A percentile compares a stretch with the other conserved stretches of the same genome.
Conservation (phyloP, 2,329 filamentous ascomycete species). For the Tolypocladium inflatum region DNA sequence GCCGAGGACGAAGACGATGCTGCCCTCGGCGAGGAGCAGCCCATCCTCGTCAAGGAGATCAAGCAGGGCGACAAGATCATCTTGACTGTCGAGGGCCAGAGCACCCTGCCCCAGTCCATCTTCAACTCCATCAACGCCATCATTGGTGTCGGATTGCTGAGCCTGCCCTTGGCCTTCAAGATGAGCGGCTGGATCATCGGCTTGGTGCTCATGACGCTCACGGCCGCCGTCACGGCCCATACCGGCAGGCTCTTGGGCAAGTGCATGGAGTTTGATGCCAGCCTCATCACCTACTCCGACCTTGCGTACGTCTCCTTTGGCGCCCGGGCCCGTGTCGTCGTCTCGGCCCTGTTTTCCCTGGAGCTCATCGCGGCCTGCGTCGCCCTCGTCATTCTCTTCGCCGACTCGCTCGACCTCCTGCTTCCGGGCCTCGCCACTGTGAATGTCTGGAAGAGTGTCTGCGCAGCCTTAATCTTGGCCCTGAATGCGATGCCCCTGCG, state of each 20-base stretch:
- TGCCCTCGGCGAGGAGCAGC: constrained; percentile 53
- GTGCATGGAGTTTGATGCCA: constrained; percentile 78
- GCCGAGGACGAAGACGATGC: constrained; percentile 16
- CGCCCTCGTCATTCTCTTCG: constrained; percentile 84
- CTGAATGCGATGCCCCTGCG: constrained; percentile 79
- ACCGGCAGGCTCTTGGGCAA: constrained; percentile 78
- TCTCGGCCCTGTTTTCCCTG: constrained; percentile 77
- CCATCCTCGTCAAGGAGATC: constrained; percentile 79
- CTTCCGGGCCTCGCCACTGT: constrained; percentile 59
- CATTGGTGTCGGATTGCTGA: constrained; percentile 82
- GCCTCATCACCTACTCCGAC: constrained; percentile 88
- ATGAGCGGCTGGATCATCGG: constrained; percentile 87
- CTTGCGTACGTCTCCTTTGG: constrained; percentile 88
- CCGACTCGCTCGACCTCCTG: constrained; percentile 74
- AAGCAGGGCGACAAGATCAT: constrained; percentile 82
- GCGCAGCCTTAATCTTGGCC: constrained; percentile 67
- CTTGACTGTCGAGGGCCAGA: constrained; percentile 79
- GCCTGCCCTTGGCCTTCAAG: constrained; percentile 76
- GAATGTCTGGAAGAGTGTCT: constrained; percentile 75
- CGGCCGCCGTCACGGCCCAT: constrained; percentile 70
- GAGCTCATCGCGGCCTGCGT: constrained; percentile 85
- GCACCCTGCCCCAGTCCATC: constrained; percentile 89
- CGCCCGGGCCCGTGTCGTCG: constrained; percentile 66
- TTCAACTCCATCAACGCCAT: constrained; percentile 95
- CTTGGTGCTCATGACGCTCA: constrained; percentile 61